Evolutionary conservation across 768 basidiomycete species (phyloP).

Genomic region (Serpula lacrymans): DNA sequence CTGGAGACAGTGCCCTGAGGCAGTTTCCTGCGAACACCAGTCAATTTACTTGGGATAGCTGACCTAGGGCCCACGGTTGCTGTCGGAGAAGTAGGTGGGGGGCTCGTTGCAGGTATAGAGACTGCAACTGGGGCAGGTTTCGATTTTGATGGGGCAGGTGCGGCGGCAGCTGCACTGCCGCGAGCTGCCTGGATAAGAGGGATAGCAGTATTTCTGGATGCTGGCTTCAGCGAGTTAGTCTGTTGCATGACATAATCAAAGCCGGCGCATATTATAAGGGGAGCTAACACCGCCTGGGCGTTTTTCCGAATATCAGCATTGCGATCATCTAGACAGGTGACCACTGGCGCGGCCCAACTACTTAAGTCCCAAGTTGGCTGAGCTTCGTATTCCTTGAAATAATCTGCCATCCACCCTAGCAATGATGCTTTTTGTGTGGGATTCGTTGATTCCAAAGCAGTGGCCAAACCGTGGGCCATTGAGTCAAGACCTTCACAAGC

Average conservation of each 20-base stretch:
- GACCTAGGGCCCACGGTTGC: slow-evolving; percentile 14
- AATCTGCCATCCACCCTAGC: slow-evolving; percentile 76
- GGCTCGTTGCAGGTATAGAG: slow-evolving; percentile 21
- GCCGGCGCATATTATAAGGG: slow-evolving; percentile 69
- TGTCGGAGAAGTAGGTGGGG: slow-evolving; percentile 16
- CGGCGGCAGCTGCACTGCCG: slow-evolving; percentile 32
- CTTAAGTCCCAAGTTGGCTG: slow-evolving; percentile 61
- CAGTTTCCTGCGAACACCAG: slow-evolving; percentile 69
- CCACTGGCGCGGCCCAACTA: slow-evolving; percentile 58
- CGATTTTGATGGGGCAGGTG: slow-evolving; percentile 23
- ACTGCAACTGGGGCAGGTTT: slow-evolving; percentile 23
- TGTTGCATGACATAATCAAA: slow-evolving; percentile 85
- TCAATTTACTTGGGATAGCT: slow-evolving; percentile 39
- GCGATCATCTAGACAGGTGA: slow-evolving; percentile 86
- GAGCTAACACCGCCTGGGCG: slow-evolving; percentile 77
- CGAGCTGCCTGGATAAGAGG: slow-evolving; percentile 89
- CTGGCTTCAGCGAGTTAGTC: slow-evolving; percentile 85
- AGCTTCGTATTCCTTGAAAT: slow-evolving; percentile 66
- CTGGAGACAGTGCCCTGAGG: slow-evolving; percentile 55
- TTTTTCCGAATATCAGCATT: slow-evolving; percentile 90
- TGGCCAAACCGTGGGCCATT: slow-evolving; percentile 74
- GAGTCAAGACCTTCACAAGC: slow-evolving; percentile 84
- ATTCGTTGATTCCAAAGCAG: slow-evolving; percentile 81
- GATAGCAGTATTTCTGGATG: slow-evolving; percentile 77
- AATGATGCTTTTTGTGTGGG: slow-evolving; percentile 82